Evolutionary conservation across 1,284 basidiomycete genomes (phyloP), one percentile per base, ranked within the genome.

Genomic region (Moesziomyces globuligerus): DNA sequence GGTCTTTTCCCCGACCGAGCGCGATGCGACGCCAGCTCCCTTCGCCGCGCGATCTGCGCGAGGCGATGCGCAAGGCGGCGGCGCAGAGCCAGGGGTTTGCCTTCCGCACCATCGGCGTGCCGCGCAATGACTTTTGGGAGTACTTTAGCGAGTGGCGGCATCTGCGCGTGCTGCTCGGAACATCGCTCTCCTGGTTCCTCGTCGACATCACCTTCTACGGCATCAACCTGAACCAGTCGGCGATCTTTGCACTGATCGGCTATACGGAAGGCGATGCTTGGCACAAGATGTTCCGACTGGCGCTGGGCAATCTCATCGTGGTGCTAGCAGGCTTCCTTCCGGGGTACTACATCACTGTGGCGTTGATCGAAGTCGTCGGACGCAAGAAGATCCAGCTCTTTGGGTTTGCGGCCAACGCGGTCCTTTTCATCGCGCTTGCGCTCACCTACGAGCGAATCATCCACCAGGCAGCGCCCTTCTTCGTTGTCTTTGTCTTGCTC

Each of bases 221-320:
- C 59, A 86, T 92, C 83, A 91, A 90, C 53, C 85, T 93, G 60
- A 93, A 93, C 85, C 89, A 89, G 3, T 87, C 87, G 43, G 89
- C 89, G 78, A 86, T 87, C 57, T 82, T 87, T 39, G 88, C 90
- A 72, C 89, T 89, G 72, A 88, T 90, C 68, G 89, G 86, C 43
- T 87, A 85, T 78, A 80, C 82, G 44, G 79, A 55, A 17, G 80
- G 83, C 7, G 72, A 76, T 37, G 76, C 80, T 40, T 75, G 60
- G 50, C 20, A 43, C 18, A 70, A 86, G 75, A 86, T 93, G 69
- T 87, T 83, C 50, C 83, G 85, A 24, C 87, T 87, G 18, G 54
- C 80, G 6, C 55, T 83, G 8, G 85, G 87, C 25, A 70, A 76
- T 40, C 54, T 74, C 17, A 52, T 66, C n/a, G 50, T 65, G 8